Evolutionary conservation across 345 rosid genomes (phyloP), one percentile per base, ranked within the genome.

Genomic region (Tarenaya hassleriana): DNA sequence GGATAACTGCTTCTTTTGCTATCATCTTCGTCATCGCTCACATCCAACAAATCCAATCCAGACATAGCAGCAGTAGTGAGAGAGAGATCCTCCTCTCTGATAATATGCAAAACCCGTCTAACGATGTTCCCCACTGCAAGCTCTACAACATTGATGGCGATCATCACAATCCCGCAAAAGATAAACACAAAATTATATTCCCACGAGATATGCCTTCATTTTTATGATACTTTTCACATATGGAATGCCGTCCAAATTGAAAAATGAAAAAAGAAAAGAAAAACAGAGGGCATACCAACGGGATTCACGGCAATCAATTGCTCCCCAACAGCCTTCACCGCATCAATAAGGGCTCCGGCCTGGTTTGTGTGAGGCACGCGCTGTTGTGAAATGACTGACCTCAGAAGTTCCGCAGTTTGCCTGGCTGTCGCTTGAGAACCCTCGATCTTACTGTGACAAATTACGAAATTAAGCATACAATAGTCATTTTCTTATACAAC

Each of bases 81-180:
- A 38, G 97, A 80, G 27, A 88, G 79, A 75, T 94, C 92, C 72
- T 88, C 99, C 69, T 94, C 99, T 64, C 97, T 78, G 54, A 88
- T 83, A 41, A 88, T 94, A 70, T 94, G 87, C 77, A 94, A 77
- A 71, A 83, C 86, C 50, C 95, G 88, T 69, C 97, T 81, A 63
- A 94, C 97, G 47, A 88, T 81, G 66, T 88, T 88, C 18, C 99
- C 99, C 51, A 94, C 97, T 16, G 95, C 94, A 75, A 94, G 84
- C 87, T 94, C 99, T 94, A 81, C 86, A 75, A 66, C 15, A 55
- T 16, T 0, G 18, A 10, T 42, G 3, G 0, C 3, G 3, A 42
- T 8, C 17, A 42, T 10, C 8, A 8, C 41, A 37, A 37, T 3
- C 8, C 8, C 3, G 8, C 41, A 37, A 10, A 37, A 42, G 13